phyloP scores from a whole-genome alignment of 2,329 filamentous ascomycete genomes.

The Botryotinia globosa region DNA sequence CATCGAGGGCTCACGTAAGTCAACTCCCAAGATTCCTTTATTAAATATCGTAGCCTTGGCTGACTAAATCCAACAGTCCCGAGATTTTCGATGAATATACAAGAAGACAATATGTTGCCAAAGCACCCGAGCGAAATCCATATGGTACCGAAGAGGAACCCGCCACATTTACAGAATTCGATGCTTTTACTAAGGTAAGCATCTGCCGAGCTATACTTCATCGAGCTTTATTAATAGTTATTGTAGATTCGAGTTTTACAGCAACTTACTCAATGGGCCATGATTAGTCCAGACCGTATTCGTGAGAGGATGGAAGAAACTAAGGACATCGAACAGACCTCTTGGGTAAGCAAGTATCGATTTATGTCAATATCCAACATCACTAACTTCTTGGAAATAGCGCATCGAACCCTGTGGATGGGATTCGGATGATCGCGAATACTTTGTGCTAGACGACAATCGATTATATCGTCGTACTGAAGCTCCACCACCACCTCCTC shows the following conservation, averaged over 20 bases:
- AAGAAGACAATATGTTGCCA: constrained; percentile 81
- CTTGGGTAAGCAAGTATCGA: constrained; percentile 61
- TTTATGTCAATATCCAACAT: background rate
- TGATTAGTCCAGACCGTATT: constrained; percentile 83
- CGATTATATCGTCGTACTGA: constrained; percentile 88
- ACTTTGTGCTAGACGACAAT: constrained; percentile 92
- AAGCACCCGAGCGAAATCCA: constrained; percentile 75
- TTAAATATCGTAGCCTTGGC: background rate
- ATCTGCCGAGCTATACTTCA: constrained; percentile 42
- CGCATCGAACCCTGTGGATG: constrained; percentile 82
- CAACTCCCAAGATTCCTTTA: constrained; percentile 9
- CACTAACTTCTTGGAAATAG: constrained; percentile 41
- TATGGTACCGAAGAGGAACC: constrained; percentile 77
- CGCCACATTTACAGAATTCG: constrained; percentile 74
- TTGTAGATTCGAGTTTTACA: constrained; percentile 71
- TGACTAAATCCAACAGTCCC: constrained; percentile 51
- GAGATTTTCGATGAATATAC: constrained; percentile 94
- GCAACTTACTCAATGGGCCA: constrained; percentile 83
- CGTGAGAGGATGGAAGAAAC: constrained; percentile 82
- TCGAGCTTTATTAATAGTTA: constrained; percentile 34
- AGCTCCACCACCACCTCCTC: constrained; percentile 56
- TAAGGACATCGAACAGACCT: constrained; percentile 74
- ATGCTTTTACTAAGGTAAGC: constrained; percentile 72
- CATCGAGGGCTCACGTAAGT: constrained; percentile 88
- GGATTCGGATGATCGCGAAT: constrained; percentile 81